These are phyloP conservation scores for Glomus cerebriforme DNA, from an alignment of 192 early-diverging fungal genomes.

Conservation along the genomic window DNA sequence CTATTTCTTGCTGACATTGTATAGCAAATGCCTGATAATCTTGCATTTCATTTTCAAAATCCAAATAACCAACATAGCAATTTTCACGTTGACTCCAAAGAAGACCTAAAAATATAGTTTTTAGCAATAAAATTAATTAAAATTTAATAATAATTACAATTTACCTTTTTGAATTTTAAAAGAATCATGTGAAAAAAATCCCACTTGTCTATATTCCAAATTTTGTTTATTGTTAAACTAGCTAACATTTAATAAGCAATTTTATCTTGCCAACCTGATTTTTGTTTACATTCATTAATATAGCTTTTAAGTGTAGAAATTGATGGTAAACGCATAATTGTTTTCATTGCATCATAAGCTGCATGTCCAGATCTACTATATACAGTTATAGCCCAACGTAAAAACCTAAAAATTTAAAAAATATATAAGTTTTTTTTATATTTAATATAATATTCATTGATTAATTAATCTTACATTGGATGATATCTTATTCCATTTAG, in stretches of 20 bases:
- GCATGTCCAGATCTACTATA: neutral
- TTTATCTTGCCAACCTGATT: neutral
- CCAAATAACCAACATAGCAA: too few species aligned
- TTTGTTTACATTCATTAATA: neutral
- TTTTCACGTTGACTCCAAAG: neutral
- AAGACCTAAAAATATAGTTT: neutral
- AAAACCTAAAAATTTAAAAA: conserved; percentile 6
- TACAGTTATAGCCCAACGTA: neutral
- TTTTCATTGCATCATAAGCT: neutral
- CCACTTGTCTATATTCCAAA: neutral
- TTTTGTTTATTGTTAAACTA: neutral
- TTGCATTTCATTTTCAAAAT: too few species aligned
- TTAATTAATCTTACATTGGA: conserved; percentile 14
- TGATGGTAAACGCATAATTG: conserved; percentile 11
- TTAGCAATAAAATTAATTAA: neutral
- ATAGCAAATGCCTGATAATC: too few species aligned
- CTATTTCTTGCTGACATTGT: too few species aligned
- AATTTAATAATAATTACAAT: neutral
- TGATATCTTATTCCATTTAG: conserved; percentile 8
- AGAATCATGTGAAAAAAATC: conserved; percentile 12
- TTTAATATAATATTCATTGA: neutral
- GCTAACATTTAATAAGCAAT: neutral
- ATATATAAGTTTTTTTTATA: neutral
- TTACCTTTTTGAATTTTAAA: conserved; percentile 15
- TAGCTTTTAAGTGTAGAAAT: conserved; percentile 6